Conservation (phyloP, 2,329 filamentous ascomycete species). For the Calonectria pauciramosa region DNA sequence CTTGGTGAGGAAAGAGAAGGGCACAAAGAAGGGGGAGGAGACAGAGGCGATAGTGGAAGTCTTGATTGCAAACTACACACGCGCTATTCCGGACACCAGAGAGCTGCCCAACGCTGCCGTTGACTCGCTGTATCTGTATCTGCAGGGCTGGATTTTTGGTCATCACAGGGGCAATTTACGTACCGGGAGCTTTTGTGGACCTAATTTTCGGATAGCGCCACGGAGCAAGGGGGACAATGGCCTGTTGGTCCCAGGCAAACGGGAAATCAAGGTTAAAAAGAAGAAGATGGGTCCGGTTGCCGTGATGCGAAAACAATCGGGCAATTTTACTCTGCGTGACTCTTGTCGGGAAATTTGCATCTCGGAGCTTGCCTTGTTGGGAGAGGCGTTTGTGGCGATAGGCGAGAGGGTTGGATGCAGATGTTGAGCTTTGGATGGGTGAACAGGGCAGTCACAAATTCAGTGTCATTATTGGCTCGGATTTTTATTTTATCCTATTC, state of each 20-base stretch:
- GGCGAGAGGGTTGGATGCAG: not conserved
- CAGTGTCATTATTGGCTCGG: not conserved
- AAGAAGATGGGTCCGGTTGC: not conserved
- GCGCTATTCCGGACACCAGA: not conserved
- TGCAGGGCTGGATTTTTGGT: not conserved
- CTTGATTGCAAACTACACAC: no score
- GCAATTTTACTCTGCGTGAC: not conserved
- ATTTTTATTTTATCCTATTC: not conserved
- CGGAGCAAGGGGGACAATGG: not conserved
- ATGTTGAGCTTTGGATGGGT: not conserved
- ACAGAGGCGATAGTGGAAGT: not conserved
- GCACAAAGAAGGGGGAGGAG: not conserved
- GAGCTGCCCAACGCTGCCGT: not conserved
- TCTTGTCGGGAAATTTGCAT: not conserved
- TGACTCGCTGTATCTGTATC: no score
- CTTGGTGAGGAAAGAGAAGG: not conserved
- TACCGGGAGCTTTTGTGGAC: not conserved
- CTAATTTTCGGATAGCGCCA: constrained; percentile 14
- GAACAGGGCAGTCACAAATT: not conserved
- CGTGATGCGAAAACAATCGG: not conserved
- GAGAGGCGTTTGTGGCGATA: not conserved
- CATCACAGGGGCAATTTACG: not conserved
- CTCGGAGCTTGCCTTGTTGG: not conserved
- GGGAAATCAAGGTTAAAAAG: not conserved
- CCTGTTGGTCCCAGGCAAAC: not conserved